A percentile compares a stretch with the other conserved stretches of the same genome.
Conservation (phyloP, 2,329 filamentous ascomycete species). For the Lecanicillium sp. region DNA sequence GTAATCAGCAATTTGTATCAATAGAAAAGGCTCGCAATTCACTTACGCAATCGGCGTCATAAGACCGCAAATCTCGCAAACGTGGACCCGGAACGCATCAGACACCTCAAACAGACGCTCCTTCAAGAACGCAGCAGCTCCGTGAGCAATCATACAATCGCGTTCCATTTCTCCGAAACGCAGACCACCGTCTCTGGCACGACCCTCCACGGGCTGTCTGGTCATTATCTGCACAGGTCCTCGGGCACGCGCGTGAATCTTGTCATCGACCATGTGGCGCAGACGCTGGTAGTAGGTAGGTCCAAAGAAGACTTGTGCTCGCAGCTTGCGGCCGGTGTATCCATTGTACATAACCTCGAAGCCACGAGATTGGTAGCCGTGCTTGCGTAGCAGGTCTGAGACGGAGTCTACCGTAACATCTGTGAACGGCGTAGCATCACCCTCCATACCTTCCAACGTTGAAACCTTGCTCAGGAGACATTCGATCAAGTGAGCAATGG, state of each 20-base stretch:
- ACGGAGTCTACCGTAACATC: slow-evolving; percentile 94
- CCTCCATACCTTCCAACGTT: slow-evolving; percentile 86
- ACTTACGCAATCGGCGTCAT: slow-evolving; percentile 99
- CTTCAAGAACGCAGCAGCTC: slow-evolving; percentile 92
- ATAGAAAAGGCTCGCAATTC: slow-evolving; percentile 5
- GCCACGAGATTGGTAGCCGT: slow-evolving; percentile 93
- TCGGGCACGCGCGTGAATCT: slow-evolving; percentile 97
- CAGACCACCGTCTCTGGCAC: slow-evolving; percentile 92
- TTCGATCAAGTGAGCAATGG: slow-evolving; percentile 99
- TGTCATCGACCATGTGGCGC: slow-evolving; percentile 99
- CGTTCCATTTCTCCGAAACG: slow-evolving; percentile 99
- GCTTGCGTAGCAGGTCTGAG: slow-evolving; percentile 74
- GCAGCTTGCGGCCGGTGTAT: slow-evolving; percentile 88
- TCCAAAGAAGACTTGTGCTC: slow-evolving; percentile 91
- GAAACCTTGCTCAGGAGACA: slow-evolving; percentile 96
- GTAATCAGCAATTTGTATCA: slow-evolving; percentile 22
- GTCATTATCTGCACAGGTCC: slow-evolving; percentile 97
- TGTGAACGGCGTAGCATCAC: slow-evolving; percentile 95
- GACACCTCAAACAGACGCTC: slow-evolving; percentile 96
- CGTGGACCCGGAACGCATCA: slow-evolving; percentile 94
- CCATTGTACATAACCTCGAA: slow-evolving; percentile 99
- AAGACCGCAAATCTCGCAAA: slow-evolving; percentile 96
- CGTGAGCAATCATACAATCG: slow-evolving; percentile 99
- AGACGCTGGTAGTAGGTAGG: slow-evolving; percentile 98
- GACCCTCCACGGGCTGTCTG: slow-evolving; percentile 93